phyloP scores from a whole-genome alignment of 2,329 filamentous ascomycete genomes.

The Parasarocladium wereldwijsianum region DNA sequence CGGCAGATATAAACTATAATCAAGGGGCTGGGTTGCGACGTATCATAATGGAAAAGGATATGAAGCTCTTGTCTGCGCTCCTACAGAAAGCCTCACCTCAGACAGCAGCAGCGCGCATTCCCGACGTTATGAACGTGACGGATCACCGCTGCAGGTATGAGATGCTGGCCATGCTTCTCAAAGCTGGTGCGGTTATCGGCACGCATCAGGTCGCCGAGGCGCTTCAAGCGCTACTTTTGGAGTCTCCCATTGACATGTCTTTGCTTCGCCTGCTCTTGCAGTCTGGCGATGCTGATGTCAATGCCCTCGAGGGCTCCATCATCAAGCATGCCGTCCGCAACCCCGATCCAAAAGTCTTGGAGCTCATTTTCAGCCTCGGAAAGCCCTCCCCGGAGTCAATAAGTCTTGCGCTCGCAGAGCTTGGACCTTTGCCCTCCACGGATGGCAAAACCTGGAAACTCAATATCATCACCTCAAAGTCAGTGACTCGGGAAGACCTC shows the following conservation, averaged over 20 bases:
- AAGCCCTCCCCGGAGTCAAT: slow-evolving; percentile 29
- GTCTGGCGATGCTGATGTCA: slow-evolving; percentile 37
- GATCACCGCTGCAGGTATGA: slow-evolving; percentile 27
- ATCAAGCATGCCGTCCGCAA: slow-evolving; percentile 25
- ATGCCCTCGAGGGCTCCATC: slow-evolving; percentile 28
- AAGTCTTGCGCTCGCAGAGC: slow-evolving; percentile 23
- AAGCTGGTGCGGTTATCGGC: slow-evolving; percentile 27
- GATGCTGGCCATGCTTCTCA: slow-evolving; percentile 31
- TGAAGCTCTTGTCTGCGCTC: slow-evolving; percentile 27
- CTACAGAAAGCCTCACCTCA: slow-evolving; percentile 30
- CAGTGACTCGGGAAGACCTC: slow-evolving; percentile 26
- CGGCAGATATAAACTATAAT: slow-evolving; percentile 39
- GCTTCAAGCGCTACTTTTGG: slow-evolving; percentile 25
- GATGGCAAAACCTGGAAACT: slow-evolving; percentile 34
- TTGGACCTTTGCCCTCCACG: slow-evolving; percentile 27
- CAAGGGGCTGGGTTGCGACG: slow-evolving; percentile 32
- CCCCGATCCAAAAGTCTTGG: slow-evolving; percentile 31
- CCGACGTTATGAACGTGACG: slow-evolving; percentile 28
- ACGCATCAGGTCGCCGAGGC: slow-evolving; percentile 26
- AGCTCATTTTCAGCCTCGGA: slow-evolving; percentile 29
- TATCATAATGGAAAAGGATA: slow-evolving; percentile 32
- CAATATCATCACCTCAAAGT: slow-evolving; percentile 27
- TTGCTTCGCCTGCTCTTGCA: slow-evolving; percentile 33
- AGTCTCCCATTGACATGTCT: slow-evolving; percentile 32
- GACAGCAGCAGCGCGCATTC: slow-evolving; percentile 31